Conservation (phyloP, 1,284 basidiomycete genomes). For the Malassezia restricta region DNA sequence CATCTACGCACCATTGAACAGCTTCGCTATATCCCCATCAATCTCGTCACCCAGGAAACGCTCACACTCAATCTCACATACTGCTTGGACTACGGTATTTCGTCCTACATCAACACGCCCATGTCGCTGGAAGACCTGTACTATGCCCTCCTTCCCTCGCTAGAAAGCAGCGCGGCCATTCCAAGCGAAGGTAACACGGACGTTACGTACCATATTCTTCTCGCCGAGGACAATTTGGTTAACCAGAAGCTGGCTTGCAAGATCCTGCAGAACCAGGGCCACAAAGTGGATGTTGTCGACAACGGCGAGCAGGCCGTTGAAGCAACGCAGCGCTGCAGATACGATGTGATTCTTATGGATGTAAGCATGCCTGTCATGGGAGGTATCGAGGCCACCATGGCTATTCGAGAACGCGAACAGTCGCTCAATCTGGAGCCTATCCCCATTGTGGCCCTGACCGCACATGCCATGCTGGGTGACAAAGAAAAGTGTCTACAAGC, state of each 20-base stretch:
- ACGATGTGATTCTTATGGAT: constrained; percentile 71
- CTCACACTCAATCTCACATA: constrained; percentile 46
- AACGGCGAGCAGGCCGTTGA: constrained; percentile 85
- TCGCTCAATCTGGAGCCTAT: constrained; percentile 61
- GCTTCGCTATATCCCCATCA: constrained; percentile 88
- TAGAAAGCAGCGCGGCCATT: constrained; percentile 80
- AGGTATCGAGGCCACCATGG: constrained; percentile 56
- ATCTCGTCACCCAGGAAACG: constrained; percentile 59
- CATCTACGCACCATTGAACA: constrained; percentile 83
- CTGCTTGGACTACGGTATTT: constrained; percentile 81
- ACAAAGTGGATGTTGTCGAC: constrained; percentile 91
- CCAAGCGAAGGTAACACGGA: constrained; percentile 66
- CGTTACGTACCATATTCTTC: constrained; percentile 77
- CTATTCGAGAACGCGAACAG: constrained; percentile 61
- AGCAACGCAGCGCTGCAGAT: constrained; percentile 66
- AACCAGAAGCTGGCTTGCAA: constrained; percentile 96
- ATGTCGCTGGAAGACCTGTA: constrained; percentile 77
- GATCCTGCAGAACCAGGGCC: constrained; percentile 91
- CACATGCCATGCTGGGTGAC: constrained; percentile 55
- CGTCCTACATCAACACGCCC: constrained; percentile 80
- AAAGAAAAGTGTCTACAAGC: constrained; percentile 43
- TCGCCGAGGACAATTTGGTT: constrained; percentile 94
- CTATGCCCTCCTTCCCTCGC: constrained; percentile 79
- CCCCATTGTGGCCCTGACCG: constrained; percentile 90
- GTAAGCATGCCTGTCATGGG: constrained; percentile 57